Conservation (phyloP, 1,139 yeast species). For the Candida glucosophila region DNA sequence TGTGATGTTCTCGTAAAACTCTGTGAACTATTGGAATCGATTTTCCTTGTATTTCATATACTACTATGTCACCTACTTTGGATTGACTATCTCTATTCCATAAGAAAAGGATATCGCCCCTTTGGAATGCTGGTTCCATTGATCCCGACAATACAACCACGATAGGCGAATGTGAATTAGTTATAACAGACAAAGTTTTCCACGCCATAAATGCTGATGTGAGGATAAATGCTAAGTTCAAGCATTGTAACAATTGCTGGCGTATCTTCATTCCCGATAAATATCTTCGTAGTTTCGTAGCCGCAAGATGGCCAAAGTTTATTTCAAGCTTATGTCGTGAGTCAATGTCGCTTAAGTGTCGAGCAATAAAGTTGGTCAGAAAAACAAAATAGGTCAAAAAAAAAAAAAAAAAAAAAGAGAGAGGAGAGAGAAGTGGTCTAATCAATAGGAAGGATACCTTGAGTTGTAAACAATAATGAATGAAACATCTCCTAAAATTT, state of each 20-base stretch:
- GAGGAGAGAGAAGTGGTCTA: no score
- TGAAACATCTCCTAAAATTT: no score
- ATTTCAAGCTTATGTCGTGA: no score
- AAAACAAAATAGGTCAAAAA: no score
- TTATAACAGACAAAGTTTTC: conserved; percentile 70
- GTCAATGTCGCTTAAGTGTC: no score
- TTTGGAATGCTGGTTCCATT: conserved; percentile 98
- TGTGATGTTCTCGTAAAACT: conserved; percentile 74
- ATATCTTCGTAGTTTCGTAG: no score
- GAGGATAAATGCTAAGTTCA: conserved; percentile 69
- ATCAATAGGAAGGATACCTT: no score
- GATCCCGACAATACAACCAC: conserved; percentile 97
- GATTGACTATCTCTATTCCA: conserved; percentile 73
- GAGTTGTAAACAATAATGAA: no score
- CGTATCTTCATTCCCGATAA: conserved; percentile 45
- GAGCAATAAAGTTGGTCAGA: no score
- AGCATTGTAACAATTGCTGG: conserved; percentile 44
- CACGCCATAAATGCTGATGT: conserved; percentile 89
- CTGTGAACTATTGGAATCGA: conserved; percentile 93
- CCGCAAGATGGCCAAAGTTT: no score
- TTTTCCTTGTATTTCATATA: conserved; percentile 77
- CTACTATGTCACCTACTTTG: conserved; percentile 91
- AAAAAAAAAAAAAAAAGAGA: no score
- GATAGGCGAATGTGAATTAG: conserved; percentile 86
- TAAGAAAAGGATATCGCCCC: conserved; percentile 87